Evolutionary conservation across 257 asterid species (phyloP).

Genomic region (Nicotiana knightiana): DNA sequence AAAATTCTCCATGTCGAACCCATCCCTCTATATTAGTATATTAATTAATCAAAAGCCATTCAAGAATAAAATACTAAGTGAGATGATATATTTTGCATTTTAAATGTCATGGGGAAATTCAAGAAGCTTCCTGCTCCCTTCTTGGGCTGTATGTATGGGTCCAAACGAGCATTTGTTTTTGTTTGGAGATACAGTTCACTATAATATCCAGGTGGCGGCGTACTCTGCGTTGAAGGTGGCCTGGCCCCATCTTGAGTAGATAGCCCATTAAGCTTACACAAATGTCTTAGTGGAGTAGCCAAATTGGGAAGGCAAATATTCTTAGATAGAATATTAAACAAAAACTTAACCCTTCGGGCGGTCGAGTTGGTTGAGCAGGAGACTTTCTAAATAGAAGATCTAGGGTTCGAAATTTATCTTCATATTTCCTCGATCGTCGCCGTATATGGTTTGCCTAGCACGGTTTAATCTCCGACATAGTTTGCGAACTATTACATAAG

Average conservation of each 20-base stretch:
- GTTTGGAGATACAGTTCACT: neutral
- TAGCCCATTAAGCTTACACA: neutral
- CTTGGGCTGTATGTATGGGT: neutral
- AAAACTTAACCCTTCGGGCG: neutral
- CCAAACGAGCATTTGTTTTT: neutral
- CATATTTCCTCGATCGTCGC: too few relatives aligned
- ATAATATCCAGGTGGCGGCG: neutral
- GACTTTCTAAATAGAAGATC: too few relatives aligned
- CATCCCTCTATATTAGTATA: neutral
- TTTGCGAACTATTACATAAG: too few relatives aligned
- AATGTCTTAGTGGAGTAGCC: neutral
- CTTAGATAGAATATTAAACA: neutral
- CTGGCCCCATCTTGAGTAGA: conserved; percentile 7
- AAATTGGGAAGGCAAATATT: neutral
- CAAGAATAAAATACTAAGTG: neutral
- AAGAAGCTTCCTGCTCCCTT: neutral
- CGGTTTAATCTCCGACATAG: too few relatives aligned
- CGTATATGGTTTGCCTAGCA: rapidly evolving
- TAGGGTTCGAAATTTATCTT: too few relatives aligned
- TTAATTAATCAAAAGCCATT: neutral
- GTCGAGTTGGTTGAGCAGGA: too few relatives aligned
- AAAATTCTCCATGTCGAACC: neutral
- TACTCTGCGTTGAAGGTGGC: neutral
- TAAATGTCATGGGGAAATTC: neutral
- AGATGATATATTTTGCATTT: neutral